Evolutionary conservation across 768 basidiomycete species (phyloP).

Genomic region (Pulveroboletus sp.): DNA sequence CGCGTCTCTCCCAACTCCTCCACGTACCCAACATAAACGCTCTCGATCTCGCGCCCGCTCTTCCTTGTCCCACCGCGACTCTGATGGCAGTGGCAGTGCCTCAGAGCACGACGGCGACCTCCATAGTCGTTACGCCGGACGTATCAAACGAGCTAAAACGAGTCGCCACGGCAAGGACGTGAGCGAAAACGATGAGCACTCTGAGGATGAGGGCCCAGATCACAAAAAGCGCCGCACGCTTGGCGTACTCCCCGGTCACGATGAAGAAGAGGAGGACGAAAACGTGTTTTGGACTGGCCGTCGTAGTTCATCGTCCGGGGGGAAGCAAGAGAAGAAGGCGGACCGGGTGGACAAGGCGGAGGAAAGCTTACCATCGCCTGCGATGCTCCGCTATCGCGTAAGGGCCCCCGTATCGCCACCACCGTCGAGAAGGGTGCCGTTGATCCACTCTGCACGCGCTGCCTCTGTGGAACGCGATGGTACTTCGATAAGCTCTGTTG

Average conservation of each 20-base stretch:
- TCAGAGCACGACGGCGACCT: slow-evolving; percentile 29
- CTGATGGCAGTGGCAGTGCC: slow-evolving; percentile 33
- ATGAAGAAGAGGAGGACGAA: slow-evolving; percentile 53
- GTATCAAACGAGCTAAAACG: slow-evolving; percentile 14
- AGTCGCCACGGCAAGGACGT: slow-evolving; percentile 11
- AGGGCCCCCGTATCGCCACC: slow-evolving; percentile 60
- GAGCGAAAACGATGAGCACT: slow-evolving; percentile 17
- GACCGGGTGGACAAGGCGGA: slow-evolving; percentile 8
- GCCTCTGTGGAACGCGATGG: slow-evolving; percentile 21
- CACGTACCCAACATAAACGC: slow-evolving; percentile 50
- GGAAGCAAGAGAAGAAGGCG: slow-evolving; percentile 4
- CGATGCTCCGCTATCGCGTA: slow-evolving; percentile 30
- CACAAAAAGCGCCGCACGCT: slow-evolving; percentile 39
- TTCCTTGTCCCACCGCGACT: slow-evolving; percentile 44
- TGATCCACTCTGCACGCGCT: slow-evolving; percentile 24
- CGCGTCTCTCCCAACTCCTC: slow-evolving; percentile 63
- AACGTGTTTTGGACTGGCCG: slow-evolving; percentile 29
- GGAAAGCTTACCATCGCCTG: slow-evolving; percentile 32
- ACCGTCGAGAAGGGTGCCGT: slow-evolving; percentile 51
- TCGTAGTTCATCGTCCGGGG: slow-evolving; percentile 11
- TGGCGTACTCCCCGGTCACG: slow-evolving; percentile 33
- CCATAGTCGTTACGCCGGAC: slow-evolving; percentile 8
- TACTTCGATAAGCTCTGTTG: slow-evolving; percentile 7
- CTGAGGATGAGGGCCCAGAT: slow-evolving; percentile 14
- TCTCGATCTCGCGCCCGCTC: slow-evolving; percentile 40